A percentile compares a stretch with the other conserved stretches of the same genome.
phyloP scores from a whole-genome alignment of 768 basidiomycete species.

The Pulveroboletus ravenelii region DNA sequence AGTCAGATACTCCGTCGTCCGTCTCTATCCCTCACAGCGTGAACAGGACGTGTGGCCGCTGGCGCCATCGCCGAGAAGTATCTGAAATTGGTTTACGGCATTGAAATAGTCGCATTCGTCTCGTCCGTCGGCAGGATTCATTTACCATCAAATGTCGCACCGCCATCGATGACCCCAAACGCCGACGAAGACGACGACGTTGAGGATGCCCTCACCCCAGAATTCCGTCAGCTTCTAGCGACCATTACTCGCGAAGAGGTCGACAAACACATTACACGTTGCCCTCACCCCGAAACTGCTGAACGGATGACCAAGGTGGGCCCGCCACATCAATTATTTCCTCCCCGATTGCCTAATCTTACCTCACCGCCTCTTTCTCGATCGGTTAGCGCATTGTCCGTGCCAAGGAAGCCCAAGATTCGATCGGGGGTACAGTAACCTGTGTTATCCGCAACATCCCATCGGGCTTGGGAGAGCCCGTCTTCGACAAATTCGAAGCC shows the following conservation, averaged over 20 bases:
- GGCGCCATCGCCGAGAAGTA: constrained; percentile 98
- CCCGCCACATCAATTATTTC: not conserved
- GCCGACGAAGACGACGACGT: constrained; percentile 56
- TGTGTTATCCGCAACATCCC: constrained; percentile 93
- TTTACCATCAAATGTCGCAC: constrained; percentile 52
- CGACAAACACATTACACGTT: constrained; percentile 81
- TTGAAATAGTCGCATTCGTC: constrained; percentile 97
- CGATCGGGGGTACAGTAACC: constrained; percentile 96
- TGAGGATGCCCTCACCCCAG: constrained; percentile 74
- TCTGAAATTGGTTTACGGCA: constrained; percentile 76
- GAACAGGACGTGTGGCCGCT: constrained; percentile 86
- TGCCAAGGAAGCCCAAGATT: constrained; percentile 87
- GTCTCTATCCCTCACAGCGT: constrained; percentile 4
- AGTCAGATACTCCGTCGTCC: constrained; percentile 9
- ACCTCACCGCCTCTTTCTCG: constrained; percentile 6
- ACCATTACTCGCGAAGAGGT: constrained; percentile 84
- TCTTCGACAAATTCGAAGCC: constrained; percentile 98
- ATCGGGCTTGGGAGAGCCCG: constrained; percentile 90
- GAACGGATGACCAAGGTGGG: constrained; percentile 83
- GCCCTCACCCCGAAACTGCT: constrained; percentile 86
- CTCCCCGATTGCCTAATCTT: constrained; percentile 34
- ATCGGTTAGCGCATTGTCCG: constrained; percentile 77
- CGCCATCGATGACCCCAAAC: constrained; percentile 38
- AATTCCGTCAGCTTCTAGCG: constrained; percentile 75
- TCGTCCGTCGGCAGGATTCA: constrained; percentile 92